These are phyloP conservation scores for Fusarium haematococcum DNA, from an alignment of 2,329 filamentous ascomycete species.

Conservation along the genomic window DNA sequence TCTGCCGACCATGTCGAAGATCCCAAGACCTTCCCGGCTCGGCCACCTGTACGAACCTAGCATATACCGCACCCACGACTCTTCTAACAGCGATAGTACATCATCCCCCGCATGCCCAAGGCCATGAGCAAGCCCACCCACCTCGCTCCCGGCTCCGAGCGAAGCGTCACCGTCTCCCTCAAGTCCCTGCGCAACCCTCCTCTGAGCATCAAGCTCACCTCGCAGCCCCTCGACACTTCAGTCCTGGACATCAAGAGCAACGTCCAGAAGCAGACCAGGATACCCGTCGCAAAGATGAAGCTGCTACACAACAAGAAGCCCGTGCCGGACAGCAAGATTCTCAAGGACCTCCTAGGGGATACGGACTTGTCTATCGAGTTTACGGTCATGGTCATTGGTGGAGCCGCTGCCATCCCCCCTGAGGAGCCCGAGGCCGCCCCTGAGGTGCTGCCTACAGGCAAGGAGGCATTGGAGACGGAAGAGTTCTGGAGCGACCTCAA, in stretches of 20 bases:
- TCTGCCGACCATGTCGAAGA: constrained; percentile 93
- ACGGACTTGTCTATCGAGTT: constrained; percentile 72
- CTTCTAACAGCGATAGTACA: constrained; percentile 64
- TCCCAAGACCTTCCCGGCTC: constrained; percentile 79
- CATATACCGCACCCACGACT: neutral
- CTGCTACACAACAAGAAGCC: constrained; percentile 91
- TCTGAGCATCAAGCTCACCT: constrained; percentile 74
- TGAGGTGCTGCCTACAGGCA: constrained; percentile 55
- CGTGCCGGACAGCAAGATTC: constrained; percentile 78
- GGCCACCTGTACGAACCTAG: constrained; percentile 72
- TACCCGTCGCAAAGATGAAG: constrained; percentile 84
- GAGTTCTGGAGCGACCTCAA: constrained; percentile 90
- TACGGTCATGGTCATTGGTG: constrained; percentile 88
- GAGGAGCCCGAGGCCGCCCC: constrained; percentile 50
- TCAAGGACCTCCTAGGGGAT: constrained; percentile 77
- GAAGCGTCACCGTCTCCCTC: constrained; percentile 69
- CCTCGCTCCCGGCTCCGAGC: constrained; percentile 64
- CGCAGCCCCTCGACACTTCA: constrained; percentile 75
- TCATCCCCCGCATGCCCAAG: constrained; percentile 75
- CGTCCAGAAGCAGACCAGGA: constrained; percentile 72
- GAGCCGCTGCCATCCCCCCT: constrained; percentile 61
- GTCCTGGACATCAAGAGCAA: constrained; percentile 82
- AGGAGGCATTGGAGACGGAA: constrained; percentile 73
- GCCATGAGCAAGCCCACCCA: constrained; percentile 63
- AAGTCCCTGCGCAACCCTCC: constrained; percentile 83